Evolutionary conservation across 23 red algal species (phyloP), one percentile per base, ranked within the genome.

Genomic region (Cyanidioschyzon merolae): DNA sequence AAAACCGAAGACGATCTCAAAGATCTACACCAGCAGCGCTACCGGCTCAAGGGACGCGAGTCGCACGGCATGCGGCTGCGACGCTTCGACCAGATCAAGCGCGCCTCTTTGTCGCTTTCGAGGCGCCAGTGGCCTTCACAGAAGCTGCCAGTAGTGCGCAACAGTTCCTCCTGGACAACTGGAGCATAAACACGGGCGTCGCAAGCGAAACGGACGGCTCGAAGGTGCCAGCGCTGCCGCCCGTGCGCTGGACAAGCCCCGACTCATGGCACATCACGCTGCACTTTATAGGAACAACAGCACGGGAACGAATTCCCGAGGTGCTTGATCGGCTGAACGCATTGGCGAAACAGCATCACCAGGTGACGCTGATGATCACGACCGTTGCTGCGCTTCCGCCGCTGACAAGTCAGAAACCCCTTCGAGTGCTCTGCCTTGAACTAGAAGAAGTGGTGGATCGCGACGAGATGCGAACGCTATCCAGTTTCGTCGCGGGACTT

Each of bases 261-360:
- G n/a, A 71, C 63, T 71, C 63, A 7, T 71, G 63, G 63, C 63
- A 71, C 29, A 32, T 71, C n/a, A 71, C 63, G 12, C 29, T 71
- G 63, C 63, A 71, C 30, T 71, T 71, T 35, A 25, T 71, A 27
- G 63, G 63, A 7, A 35, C 63, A 25, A 71, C 63, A 7, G 16
- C 21, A 27, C 63, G 63, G 7, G n/a, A 35, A 25, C 63, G 12
- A 7, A 32, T 71, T 35, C n/a, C 63, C 29, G 16, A 71, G 29
- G 32, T 35, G 12, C 7, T 7, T 27, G 29, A 25, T 7, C 63
- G 63, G 29, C 32, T 71, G 12, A 32, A 25, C 7, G n/a, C 7
- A 27, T 3, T 71, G 29, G 63, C 63, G 3, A 25, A 27, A 7
- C 63, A 71, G 63, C 29, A 71, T 27, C 63, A 3, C 21, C 63